Base-by-base conservation (phyloP, 257 asterid genomes). In the Linaria vulgaris region DNA sequence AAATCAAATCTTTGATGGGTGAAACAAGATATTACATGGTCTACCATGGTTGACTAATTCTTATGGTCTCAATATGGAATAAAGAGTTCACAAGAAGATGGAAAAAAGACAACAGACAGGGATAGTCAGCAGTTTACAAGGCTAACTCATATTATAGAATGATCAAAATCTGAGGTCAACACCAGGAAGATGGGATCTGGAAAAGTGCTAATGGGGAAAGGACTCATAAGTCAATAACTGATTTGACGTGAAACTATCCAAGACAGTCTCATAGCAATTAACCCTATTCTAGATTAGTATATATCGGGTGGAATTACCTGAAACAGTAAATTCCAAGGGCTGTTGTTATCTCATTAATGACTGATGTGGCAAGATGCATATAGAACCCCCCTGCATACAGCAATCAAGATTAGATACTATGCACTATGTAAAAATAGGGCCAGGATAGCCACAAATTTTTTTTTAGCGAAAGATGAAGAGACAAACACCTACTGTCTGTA, bases 271-370 rank as follows among this genome's bases (percentile, higher is more conserved):
- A 7, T 4, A 34, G 11, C 41, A 34, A 12, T n/a, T 5, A 43
- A 14, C 38, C 61, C 17, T 24, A 41, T 16, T 19, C 23, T n/a
- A 52, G 41, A 14, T n/a, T 64, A 61, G 57, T 23, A 44, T 22
- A 34, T 59, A 59, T 15, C 49, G 21, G 61, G 23, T 31, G 46
- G 56, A 24, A 15, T 78, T 63, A 94, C 99, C 99, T 87, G 90
- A 94, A 94, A 80, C 99, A 94, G 70, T 65, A 77, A 56, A 94
- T 94, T 63, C 97, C 97, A 10, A 92, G 83, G 22, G 97, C 99
- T 38, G 97, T 67, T 12, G 97, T 94, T 59, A 94, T 90, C 77
- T 94, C 99, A 6, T 90, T 92, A 76, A 85, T 55, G 65, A 94
- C 96, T 54, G 99, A 87, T 23, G 95, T 84, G 9, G 89, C 97